Evolutionary conservation across 306 rosid species (phyloP).

Genomic region (Cucurbita pepo): DNA sequence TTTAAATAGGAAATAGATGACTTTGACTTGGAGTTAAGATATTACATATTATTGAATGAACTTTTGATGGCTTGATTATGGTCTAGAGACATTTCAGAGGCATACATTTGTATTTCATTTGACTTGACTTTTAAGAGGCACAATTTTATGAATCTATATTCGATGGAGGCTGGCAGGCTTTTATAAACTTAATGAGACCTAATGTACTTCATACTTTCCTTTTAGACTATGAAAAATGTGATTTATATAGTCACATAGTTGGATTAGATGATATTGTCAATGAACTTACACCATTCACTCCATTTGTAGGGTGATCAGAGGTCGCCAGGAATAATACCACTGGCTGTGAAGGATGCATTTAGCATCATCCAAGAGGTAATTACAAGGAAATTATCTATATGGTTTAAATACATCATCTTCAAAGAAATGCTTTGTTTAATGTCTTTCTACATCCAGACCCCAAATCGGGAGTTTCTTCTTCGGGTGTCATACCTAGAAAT

Average conservation of each 20-base stretch:
- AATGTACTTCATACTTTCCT: neutral
- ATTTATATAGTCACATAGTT: neutral
- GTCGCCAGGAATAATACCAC: constrained; percentile 96
- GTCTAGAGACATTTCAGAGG: neutral
- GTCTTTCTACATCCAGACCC: constrained; percentile 47
- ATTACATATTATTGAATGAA: neutral
- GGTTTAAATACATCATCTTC: neutral
- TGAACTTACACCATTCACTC: constrained; percentile 10
- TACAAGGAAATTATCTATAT: neutral
- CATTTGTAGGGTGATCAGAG: constrained; percentile 89
- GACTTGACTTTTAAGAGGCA: neutral
- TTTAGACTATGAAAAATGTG: neutral
- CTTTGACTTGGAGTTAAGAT: neutral
- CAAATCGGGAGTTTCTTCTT: constrained; percentile 91
- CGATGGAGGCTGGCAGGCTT: neutral
- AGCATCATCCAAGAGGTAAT: constrained; percentile 97
- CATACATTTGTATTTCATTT: neutral
- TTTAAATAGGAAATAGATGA: neutral
- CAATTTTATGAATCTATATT: neutral
- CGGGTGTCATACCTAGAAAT: constrained; percentile 92
- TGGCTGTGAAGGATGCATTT: constrained; percentile 96
- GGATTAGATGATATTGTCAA: constrained; percentile 2
- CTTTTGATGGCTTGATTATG: neutral
- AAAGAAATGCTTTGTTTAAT: neutral
- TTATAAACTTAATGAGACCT: neutral